Percentiles rank a stretch among this genome's conserved stretches.
Conservation (phyloP, 129 eudicot species). For the Tagetes patula region DNA sequence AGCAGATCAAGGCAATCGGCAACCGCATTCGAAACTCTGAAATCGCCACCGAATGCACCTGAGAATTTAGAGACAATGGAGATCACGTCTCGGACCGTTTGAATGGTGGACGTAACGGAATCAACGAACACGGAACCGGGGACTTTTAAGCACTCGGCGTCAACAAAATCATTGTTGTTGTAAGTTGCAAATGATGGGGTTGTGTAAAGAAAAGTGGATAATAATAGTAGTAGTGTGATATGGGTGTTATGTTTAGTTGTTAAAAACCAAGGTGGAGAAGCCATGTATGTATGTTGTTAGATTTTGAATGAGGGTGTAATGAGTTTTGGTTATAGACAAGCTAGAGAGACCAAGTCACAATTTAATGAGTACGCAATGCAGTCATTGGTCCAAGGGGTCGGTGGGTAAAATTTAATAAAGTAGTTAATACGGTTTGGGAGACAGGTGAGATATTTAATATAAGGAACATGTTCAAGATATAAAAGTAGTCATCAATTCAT, state of each 20-base stretch:
- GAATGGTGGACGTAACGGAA: conserved; percentile 53
- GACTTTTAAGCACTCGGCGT: conserved; percentile 47
- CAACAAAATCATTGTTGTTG: background rate
- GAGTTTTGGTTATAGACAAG: background rate
- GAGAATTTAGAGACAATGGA: conserved; percentile 49
- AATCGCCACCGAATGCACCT: conserved; percentile 43
- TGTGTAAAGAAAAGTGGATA: background rate
- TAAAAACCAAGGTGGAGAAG: conserved; percentile 1
- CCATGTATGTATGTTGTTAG: background rate
- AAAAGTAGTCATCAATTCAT: background rate
- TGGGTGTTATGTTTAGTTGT: background rate
- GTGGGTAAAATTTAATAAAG: conserved; percentile 13
- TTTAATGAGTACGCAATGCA: background rate
- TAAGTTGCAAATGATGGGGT: background rate
- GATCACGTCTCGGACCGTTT: conserved; percentile 48
- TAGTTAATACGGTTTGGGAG: conserved; percentile 8
- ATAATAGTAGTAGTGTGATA: background rate
- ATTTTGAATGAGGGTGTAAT: background rate
- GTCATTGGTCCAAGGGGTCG: background rate
- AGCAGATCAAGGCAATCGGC: conserved; percentile 84
- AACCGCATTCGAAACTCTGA: conserved; percentile 64
- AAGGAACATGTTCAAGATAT: background rate
- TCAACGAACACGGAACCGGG: conserved; percentile 58
- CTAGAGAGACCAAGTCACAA: background rate
- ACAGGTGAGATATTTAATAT: conserved; percentile 32